Conservation (phyloP, 768 basidiomycete species). For the Auriscalpium vulgare region DNA sequence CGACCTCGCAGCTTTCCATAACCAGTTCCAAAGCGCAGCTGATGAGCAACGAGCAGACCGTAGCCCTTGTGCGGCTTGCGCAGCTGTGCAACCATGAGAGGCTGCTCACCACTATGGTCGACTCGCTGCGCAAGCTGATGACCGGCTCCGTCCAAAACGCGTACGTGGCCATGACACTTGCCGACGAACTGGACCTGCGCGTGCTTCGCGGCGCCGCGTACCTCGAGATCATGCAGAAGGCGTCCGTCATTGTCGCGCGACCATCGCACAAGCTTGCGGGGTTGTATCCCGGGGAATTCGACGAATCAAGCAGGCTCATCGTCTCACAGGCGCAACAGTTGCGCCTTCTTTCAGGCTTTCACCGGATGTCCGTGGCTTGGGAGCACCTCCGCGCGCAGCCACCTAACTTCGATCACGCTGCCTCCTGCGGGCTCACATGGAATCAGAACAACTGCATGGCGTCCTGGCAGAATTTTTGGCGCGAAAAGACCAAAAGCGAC, state of each 20-base stretch:
- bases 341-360: constrained; percentile 61
- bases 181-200: constrained; percentile 60
- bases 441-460: constrained; percentile 66
- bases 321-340: constrained; percentile 53
- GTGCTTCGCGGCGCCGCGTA: constrained; percentile 58
- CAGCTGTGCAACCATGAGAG: constrained; percentile 57
- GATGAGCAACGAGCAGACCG: constrained; percentile 13
- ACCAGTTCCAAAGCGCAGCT: constrained; percentile 12
- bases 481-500: constrained; percentile 61
- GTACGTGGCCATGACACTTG: constrained; percentile 64
- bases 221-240: constrained; percentile 66
- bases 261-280: constrained; percentile 9
- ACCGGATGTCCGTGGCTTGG: constrained; percentile 60
- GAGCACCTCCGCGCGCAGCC: constrained; percentile 51
- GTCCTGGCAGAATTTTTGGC: constrained; percentile 75
- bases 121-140: constrained; percentile 55
- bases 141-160: constrained; percentile 54
- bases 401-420: constrained; percentile 56
- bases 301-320: constrained; percentile 39
- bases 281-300: constrained; percentile 17
- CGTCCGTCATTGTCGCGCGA: constrained; percentile 28
- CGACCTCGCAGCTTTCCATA: constrained; percentile 18
- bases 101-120: constrained; percentile 53
- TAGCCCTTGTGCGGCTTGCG: constrained; percentile 48
- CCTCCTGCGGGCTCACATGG: constrained; percentile 60